Conservation (phyloP, 202 grass and related monocot species). For the Panicum hallii region DNA sequence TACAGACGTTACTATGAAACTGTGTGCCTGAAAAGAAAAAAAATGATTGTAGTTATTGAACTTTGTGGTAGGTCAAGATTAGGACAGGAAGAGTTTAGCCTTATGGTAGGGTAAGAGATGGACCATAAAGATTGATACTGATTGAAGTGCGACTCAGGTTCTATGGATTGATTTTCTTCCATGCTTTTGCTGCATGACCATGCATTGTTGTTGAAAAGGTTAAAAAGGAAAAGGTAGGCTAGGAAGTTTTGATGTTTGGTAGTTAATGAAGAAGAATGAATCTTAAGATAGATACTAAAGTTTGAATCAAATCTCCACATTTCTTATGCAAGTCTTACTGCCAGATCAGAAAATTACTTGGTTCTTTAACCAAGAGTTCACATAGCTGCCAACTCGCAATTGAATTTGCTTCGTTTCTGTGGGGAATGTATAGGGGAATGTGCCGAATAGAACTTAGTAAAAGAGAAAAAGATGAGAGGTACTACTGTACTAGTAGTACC, state of each 20-base stretch:
- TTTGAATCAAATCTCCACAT: not conserved
- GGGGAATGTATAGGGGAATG: not conserved
- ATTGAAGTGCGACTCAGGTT: not conserved
- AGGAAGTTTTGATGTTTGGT: not conserved
- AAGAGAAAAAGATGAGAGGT: not conserved
- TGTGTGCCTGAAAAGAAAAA: not conserved
- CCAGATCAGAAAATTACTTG: not conserved
- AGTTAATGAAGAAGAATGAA: not conserved
- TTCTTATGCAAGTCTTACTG: conserved; percentile 15
- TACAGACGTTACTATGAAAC: not conserved
- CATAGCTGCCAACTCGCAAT: not conserved
- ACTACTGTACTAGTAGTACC: not conserved
- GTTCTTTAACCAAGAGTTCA: not conserved
- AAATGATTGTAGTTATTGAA: not conserved
- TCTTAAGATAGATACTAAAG: not conserved
- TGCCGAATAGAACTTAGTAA: not conserved
- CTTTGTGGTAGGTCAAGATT: conserved; percentile 1
- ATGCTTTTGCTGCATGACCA: not conserved
- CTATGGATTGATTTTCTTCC: not conserved
- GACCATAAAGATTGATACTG: not conserved
- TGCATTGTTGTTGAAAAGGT: not conserved
- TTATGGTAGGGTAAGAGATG: not conserved
- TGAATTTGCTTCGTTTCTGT: not conserved
- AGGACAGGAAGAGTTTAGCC: not conserved
- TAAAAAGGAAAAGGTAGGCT: not conserved